Evolutionary conservation across 1,284 basidiomycete genomes (phyloP), one percentile per base, ranked within the genome.

Genomic region (Puccinia coronata): DNA sequence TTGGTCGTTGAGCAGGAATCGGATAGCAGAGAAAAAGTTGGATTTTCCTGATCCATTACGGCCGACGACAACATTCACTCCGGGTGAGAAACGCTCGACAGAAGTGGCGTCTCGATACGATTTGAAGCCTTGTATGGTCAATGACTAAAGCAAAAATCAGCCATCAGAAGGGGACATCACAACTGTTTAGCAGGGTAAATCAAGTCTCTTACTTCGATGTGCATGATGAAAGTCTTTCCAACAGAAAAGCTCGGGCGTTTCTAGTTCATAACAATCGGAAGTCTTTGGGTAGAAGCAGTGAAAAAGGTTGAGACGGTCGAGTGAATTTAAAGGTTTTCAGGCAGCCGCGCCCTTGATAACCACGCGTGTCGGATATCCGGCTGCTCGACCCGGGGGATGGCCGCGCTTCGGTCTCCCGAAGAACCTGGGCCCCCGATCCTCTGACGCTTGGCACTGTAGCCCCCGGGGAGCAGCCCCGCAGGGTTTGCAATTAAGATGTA

Each of bases 61-160:
- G n/a, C 86, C 86, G 49, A 86, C 85, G 63, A 86, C 84, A 57
- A 86, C 86, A 79, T 86, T 86, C 74, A 84, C 84, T 47, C 84
- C 84, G 20, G 85, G 87, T 85, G 87, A 87, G 84, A 90, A 90
- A 20, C 89, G 88, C 63, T 89, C 89, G n/a, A 90, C 87, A 43
- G 87, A 87, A 23, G 88, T 88, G 84, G 89, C 88, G 83, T 90
- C 89, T 81, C 88, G 85, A 91, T 96, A 98, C 43, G 94, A 96
- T 88, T 98, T 98, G 91, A 98, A 98, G 83, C 96, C 96, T 85
- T 95, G 93, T 82, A 98, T 93, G 1, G 94, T 96, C 55, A 96
- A 88, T 11, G 93, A 95, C 87, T 96, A 82, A 49, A 80, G 28
- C 12, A n/a, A 59, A 34, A 59, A 59, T 34, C 28, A 4, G 28